Conservation (phyloP, 345 rosid species). For the Firmiana major region DNA sequence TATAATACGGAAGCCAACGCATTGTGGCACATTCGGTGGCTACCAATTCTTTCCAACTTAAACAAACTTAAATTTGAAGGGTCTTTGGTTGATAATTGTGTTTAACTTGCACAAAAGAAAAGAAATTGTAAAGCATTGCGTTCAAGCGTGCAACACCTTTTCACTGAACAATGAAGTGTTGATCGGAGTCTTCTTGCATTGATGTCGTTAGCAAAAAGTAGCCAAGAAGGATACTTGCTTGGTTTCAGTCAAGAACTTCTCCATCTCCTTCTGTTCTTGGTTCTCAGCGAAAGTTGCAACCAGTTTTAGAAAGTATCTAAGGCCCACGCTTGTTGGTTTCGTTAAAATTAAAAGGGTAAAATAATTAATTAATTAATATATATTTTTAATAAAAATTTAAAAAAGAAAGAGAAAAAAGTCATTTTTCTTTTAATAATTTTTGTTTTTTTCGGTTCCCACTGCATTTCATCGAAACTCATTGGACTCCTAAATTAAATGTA, state of each 20-base stretch:
- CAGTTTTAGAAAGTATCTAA: not conserved
- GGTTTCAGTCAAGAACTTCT: not conserved
- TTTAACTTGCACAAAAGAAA: not conserved
- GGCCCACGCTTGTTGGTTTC: too few species aligned
- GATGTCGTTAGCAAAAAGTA: not conserved
- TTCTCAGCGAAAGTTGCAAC: not conserved
- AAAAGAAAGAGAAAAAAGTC: too few species aligned
- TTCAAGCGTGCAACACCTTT: not conserved
- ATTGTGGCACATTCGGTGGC: not conserved
- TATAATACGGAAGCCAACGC: not conserved
- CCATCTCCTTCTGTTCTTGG: not conserved
- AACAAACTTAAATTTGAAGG: slow-evolving; percentile 1
- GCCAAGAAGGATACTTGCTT: not conserved
- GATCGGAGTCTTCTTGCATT: not conserved
- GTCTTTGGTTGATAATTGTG: not conserved
- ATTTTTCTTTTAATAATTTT: too few species aligned
- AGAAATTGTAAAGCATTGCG: not conserved
- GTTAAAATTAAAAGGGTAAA: too few species aligned
- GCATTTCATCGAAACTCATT: too few species aligned
- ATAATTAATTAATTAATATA: too few species aligned
- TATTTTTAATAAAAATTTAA: too few species aligned
- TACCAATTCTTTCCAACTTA: not conserved
- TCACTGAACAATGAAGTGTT: not conserved
- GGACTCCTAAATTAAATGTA: too few species aligned
- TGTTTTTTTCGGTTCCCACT: too few species aligned